Evolutionary conservation across 495 filamentous ascomycete species (phyloP).

Genomic region (Lasiosphaeris hirsuta): DNA sequence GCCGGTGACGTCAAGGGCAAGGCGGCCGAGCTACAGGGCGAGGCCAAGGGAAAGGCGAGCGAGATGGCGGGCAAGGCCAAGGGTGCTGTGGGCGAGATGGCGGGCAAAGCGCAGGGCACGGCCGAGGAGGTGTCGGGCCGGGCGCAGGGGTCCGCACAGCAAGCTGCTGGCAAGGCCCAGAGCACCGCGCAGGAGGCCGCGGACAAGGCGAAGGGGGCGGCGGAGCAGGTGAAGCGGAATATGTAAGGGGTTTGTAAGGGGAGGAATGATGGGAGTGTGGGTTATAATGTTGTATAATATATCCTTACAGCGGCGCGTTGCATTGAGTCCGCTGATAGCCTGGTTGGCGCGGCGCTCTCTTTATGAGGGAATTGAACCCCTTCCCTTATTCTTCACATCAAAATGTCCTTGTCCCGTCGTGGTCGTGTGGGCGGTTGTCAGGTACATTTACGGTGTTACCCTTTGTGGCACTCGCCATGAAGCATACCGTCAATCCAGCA

Average conservation of each 20-base stretch:
- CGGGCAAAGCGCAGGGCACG: slow-evolving; percentile 33
- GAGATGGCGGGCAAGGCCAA: slow-evolving; percentile 29
- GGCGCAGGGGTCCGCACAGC: slow-evolving; percentile 23
- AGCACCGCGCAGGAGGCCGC: slow-evolving; percentile 15
- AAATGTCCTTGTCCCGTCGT: too few species aligned
- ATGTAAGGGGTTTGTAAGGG: slow-evolving; percentile 11
- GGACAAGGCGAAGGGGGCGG: slow-evolving; percentile 9
- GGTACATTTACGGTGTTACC: too few species aligned
- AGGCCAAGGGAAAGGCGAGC: slow-evolving; percentile 20
- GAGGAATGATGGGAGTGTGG: slow-evolving; percentile 11
- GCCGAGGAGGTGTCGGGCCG: slow-evolving; percentile 30
- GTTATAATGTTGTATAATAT: slow-evolving; percentile 9
- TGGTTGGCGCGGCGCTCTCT: too few species aligned
- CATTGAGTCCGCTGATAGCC: too few species aligned
- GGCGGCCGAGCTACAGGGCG: slow-evolving; percentile 19
- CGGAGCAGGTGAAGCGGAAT: slow-evolving; percentile 10
- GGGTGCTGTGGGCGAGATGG: slow-evolving; percentile 31
- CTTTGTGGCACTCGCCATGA: too few species aligned
- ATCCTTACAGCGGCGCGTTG: too few species aligned
- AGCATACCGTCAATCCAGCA: too few species aligned
- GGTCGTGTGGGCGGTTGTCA: too few species aligned
- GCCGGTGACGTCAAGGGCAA: not conserved
- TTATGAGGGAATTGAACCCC: too few species aligned
- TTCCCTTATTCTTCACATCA: too few species aligned
- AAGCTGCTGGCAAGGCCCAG: slow-evolving; percentile 33